Evolutionary conservation across 176 grass and related monocot species (phyloP).

Genomic region (Oropetium thomaeum): DNA sequence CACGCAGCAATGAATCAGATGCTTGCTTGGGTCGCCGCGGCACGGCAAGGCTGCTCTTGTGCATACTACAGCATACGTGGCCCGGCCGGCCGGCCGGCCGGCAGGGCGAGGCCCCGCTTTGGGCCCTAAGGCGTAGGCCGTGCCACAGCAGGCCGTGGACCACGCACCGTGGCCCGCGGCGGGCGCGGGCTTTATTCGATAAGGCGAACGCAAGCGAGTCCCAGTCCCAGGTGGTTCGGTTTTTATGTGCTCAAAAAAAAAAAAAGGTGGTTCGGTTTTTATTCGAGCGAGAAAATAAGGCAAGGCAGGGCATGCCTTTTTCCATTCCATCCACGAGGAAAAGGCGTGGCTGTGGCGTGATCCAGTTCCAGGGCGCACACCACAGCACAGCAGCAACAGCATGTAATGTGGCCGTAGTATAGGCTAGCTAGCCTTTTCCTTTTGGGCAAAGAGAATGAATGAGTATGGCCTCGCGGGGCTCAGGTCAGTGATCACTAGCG

Average conservation of each 20-base stretch:
- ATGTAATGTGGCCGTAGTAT: neutral
- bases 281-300: neutral
- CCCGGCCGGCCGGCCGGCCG: neutral
- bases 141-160: constrained; percentile 6
- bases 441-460: constrained; percentile 57
- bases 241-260: too few relatives aligned
- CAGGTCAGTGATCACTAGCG: neutral
- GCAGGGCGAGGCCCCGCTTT: constrained; percentile 17
- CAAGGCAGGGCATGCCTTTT: constrained; percentile 26
- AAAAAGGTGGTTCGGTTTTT: too few relatives aligned
- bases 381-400: neutral
- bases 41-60: neutral
- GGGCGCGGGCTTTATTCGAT: constrained; percentile 43
- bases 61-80: neutral
- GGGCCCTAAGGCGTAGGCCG: constrained; percentile 4
- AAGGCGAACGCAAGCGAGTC: neutral
- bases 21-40: constrained; percentile 11
- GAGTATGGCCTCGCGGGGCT: neutral
- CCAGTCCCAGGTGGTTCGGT: neutral
- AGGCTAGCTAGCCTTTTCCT: constrained; percentile 20
- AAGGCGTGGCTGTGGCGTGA: constrained; percentile 7
- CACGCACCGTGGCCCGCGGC: constrained; percentile 17
- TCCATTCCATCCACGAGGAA: neutral
- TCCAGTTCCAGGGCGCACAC: neutral
- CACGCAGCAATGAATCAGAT: constrained; percentile 28